Conservation (phyloP, 2,329 filamentous ascomycete species). For the Trichophyton equinum region DNA sequence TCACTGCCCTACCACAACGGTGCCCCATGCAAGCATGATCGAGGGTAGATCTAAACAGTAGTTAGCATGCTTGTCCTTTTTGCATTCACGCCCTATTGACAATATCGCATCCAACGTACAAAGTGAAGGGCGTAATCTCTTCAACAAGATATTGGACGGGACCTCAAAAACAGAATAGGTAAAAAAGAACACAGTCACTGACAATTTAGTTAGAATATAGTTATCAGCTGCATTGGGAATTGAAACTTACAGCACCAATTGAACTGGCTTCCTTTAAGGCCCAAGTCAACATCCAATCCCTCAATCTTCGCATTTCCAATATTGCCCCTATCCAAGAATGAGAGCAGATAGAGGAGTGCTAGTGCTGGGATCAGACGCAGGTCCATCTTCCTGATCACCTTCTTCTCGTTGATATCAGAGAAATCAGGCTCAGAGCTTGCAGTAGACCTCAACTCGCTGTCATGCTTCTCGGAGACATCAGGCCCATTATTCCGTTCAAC, state of each 20-base stretch:
- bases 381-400: conserved; percentile 32
- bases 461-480: neutral
- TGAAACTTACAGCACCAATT: conserved; percentile 16
- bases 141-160: conserved; percentile 21
- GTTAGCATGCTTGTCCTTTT: neutral
- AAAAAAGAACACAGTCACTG: conserved; percentile 19
- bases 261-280: conserved; percentile 17
- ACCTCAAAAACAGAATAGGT: conserved; percentile 17
- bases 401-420: conserved; percentile 29
- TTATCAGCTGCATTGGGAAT: neutral
- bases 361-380: conserved; percentile 29
- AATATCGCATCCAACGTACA: conserved; percentile 8
- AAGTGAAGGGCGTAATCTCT: conserved; percentile 20
- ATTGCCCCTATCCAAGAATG: conserved; percentile 21
- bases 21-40: conserved; percentile 34
- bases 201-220: neutral
- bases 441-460: neutral
- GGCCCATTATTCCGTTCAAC: neutral
- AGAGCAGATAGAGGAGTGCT: conserved; percentile 27
- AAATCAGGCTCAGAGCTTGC: conserved; percentile 15
- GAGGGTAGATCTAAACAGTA: conserved; percentile 16
- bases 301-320: conserved; percentile 21
- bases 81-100: neutral
- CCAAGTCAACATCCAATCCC: conserved; percentile 15
- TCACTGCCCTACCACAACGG: conserved; percentile 28